Evolutionary conservation across 805 yeast species (phyloP).

Genomic region (Metschnikowia lochheadii): DNA sequence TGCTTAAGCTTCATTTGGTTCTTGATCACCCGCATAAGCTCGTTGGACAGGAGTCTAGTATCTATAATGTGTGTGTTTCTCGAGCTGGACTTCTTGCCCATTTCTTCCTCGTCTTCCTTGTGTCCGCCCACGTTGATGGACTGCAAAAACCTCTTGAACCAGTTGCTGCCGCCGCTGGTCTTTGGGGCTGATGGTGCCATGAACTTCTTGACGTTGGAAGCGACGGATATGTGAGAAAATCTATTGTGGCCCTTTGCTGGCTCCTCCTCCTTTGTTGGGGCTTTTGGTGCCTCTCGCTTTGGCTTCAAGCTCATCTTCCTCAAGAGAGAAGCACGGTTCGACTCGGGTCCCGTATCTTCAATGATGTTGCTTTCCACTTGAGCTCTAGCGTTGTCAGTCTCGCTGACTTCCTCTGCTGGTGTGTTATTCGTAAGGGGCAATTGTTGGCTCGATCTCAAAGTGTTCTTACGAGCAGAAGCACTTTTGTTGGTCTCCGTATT

Average conservation of each 20-base stretch:
- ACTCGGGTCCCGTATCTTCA: neutral
- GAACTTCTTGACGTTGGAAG: conserved; percentile 10
- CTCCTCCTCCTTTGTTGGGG: conserved; percentile 21
- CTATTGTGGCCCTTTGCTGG: conserved; percentile 20
- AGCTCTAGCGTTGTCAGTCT: neutral
- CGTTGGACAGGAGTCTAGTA: conserved; percentile 26
- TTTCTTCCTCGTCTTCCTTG: conserved; percentile 8
- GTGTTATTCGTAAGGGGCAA: neutral
- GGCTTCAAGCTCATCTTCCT: conserved; percentile 34
- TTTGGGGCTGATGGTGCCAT: conserved; percentile 10
- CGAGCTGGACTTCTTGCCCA: conserved; percentile 2
- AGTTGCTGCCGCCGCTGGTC: conserved; percentile 16
- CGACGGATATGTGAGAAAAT: conserved; percentile 36
- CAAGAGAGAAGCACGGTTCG: conserved; percentile 6
- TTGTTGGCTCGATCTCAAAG: neutral
- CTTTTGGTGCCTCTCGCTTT: conserved; percentile 36
- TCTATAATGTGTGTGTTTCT: conserved; percentile 31
- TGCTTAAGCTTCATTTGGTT: conserved; percentile 43
- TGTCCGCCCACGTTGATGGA: conserved; percentile 16
- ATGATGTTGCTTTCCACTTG: neutral
- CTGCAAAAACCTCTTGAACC: conserved; percentile 39
- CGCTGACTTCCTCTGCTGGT: neutral
- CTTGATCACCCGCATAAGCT: conserved; percentile 32
- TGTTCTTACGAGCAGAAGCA: neutral
- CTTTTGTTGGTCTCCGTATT: conserved; percentile 1